Evolutionary conservation across 1,284 basidiomycete genomes (phyloP).

Genomic region (Cystobasidium pallidum): DNA sequence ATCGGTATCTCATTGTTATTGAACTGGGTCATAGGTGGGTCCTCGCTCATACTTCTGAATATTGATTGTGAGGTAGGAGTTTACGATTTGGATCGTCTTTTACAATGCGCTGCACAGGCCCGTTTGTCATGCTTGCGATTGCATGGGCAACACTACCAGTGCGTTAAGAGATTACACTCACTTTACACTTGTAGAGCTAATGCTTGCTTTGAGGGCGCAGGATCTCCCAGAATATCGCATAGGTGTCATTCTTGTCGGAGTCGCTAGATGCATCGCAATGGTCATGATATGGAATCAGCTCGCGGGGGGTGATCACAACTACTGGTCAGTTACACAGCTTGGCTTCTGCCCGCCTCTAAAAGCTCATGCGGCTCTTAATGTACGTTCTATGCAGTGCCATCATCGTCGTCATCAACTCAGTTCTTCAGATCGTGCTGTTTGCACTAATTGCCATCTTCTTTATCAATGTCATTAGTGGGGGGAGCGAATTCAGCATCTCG

Average conservation of each 20-base stretch:
- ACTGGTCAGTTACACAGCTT: slow-evolving; percentile 52
- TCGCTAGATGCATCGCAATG: slow-evolving; percentile 61
- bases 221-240: slow-evolving; percentile 52
- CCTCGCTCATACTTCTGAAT: too few relatives aligned
- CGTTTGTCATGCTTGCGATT: slow-evolving; percentile 71
- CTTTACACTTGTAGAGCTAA: too few relatives aligned
- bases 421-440: slow-evolving; percentile 46
- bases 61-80: slow-evolving; percentile 51
- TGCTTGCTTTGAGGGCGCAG: neutral
- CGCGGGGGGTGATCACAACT: slow-evolving; percentile 72
- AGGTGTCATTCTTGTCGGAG: slow-evolving; percentile 66
- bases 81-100: too few relatives aligned
- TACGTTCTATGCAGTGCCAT: slow-evolving; percentile 64
- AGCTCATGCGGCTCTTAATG: too few relatives aligned
- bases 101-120: too few relatives aligned
- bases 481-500: slow-evolving; percentile 62
- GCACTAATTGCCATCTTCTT: slow-evolving; percentile 68
- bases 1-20: slow-evolving; percentile 70
- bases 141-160: slow-evolving; percentile 83
- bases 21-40: slow-evolving; percentile 72
- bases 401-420: slow-evolving; percentile 63
- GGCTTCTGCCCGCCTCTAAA: too few relatives aligned
- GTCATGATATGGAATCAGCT: slow-evolving; percentile 83
- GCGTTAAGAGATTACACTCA: too few relatives aligned
- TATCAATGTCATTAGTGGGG: slow-evolving; percentile 70